These are phyloP conservation scores for Pezicula radicicola DNA, from an alignment of 2,329 filamentous ascomycete genomes.

Conservation along the genomic window DNA sequence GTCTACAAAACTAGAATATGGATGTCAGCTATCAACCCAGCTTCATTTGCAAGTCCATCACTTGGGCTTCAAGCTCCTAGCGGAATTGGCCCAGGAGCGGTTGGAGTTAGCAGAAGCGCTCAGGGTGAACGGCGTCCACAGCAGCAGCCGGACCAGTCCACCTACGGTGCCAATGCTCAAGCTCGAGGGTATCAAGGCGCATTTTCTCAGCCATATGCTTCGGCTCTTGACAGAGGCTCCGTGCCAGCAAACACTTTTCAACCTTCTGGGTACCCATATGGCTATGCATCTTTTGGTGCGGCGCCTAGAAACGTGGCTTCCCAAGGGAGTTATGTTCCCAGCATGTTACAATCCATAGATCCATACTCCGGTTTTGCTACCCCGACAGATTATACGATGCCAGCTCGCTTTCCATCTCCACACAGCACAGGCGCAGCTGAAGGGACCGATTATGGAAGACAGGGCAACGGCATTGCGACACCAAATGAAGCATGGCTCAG, in stretches of 20 bases:
- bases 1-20: conserved; percentile 99
- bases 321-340: conserved; percentile 32
- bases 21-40: conserved; percentile 99
- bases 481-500: conserved; percentile 54
- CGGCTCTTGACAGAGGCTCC: conserved; percentile 37
- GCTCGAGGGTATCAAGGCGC: conserved; percentile 31
- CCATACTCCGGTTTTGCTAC: conserved; percentile 39
- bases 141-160: conserved; percentile 30
- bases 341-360: conserved; percentile 35
- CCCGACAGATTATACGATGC: conserved; percentile 41
- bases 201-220: conserved; percentile 40
- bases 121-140: conserved; percentile 36
- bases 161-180: conserved; percentile 18
- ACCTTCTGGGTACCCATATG: conserved; percentile 34
- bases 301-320: conserved; percentile 34
- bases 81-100: conserved; percentile 62
- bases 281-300: conserved; percentile 41
- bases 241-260: conserved; percentile 36
- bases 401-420: conserved; percentile 43
- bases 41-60: conserved; percentile 82
- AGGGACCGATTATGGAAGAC: conserved; percentile 36
- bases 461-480: conserved; percentile 35
- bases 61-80: conserved; percentile 69
- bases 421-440: conserved; percentile 34
- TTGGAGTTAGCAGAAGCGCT: conserved; percentile 48